Evolutionary conservation across 306 rosid species (phyloP).

Genomic region (Prunus mume): DNA sequence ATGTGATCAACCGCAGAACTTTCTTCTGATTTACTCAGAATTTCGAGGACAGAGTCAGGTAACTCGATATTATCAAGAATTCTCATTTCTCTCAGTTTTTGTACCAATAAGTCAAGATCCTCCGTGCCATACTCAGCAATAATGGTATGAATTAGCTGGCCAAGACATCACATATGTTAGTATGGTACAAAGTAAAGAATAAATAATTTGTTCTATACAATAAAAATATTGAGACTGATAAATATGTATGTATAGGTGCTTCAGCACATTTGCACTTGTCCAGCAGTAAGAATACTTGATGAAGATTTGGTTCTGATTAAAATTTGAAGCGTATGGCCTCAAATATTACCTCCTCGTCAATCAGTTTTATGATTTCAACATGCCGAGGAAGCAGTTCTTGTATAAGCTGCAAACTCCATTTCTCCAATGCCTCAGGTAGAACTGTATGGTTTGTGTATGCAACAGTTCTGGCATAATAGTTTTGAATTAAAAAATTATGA

Average conservation of each 20-base stretch:
- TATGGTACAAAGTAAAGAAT: not conserved
- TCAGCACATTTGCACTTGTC: not conserved
- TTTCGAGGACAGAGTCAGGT: slow-evolving; percentile 57
- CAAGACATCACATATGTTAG: not conserved
- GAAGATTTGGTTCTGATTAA: not conserved
- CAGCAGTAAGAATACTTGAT: not conserved
- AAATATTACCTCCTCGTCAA: slow-evolving; percentile 83
- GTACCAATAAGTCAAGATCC: slow-evolving; percentile 55
- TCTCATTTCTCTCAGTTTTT: slow-evolving; percentile 83
- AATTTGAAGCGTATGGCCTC: not conserved
- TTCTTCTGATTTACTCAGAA: slow-evolving; percentile 51
- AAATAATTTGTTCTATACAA: not conserved
- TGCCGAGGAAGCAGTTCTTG: slow-evolving; percentile 85
- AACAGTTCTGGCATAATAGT: slow-evolving; percentile 56
- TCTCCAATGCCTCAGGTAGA: slow-evolving; percentile 97
- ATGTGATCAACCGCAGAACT: slow-evolving; percentile 18
- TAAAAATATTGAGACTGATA: not conserved
- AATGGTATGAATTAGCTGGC: slow-evolving; percentile 70
- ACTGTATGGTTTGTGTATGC: slow-evolving; percentile 98
- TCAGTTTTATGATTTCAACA: slow-evolving; percentile 79
- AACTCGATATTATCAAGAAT: slow-evolving; percentile 82
- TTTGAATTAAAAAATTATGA: not conserved
- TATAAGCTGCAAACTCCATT: slow-evolving; percentile 88
- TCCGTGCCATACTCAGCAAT: slow-evolving; percentile 62
- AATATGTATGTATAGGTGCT: not conserved